Evolutionary conservation across 2,329 filamentous ascomycete species (phyloP).

Genomic region (Colletotrichum filicis): DNA sequence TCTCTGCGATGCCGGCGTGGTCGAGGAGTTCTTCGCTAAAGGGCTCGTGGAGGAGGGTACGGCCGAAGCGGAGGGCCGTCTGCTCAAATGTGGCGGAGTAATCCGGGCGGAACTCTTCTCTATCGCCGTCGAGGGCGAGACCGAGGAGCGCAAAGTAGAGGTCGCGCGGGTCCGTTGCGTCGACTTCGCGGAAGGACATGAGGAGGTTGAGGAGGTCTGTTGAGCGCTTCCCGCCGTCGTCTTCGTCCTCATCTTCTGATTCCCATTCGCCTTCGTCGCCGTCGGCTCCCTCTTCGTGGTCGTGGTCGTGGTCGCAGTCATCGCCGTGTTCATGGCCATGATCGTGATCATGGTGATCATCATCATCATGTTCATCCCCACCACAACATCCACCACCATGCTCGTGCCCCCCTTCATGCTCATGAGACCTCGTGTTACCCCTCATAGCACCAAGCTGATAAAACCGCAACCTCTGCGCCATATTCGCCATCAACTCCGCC

Average conservation of each 20-base stretch:
- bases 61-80: slow-evolving; percentile 30
- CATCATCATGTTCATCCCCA: slow-evolving; percentile 1
- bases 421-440: background rate
- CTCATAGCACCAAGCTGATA: slow-evolving; percentile 33
- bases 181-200: slow-evolving; percentile 34
- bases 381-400: slow-evolving; percentile 13
- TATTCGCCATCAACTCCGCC: slow-evolving; percentile 32
- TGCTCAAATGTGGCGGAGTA: slow-evolving; percentile 30
- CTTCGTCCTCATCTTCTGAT: slow-evolving; percentile 19
- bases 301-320: slow-evolving; percentile 13
- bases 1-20: slow-evolving; percentile 23
- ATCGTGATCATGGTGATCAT: slow-evolving; percentile 3
- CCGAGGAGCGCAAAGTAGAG: slow-evolving; percentile 31
- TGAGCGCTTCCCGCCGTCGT: slow-evolving; percentile 4
- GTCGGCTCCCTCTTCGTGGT: background rate
- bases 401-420: background rate
- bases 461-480: slow-evolving; percentile 29
- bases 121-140: slow-evolving; percentile 33
- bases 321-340: slow-evolving; percentile 18
- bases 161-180: slow-evolving; percentile 33
- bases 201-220: slow-evolving; percentile 31
- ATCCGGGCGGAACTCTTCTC: slow-evolving; percentile 30
- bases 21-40: slow-evolving; percentile 34
- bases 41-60: slow-evolving; percentile 30
- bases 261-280: slow-evolving; percentile 21